A percentile compares a stretch with the other conserved stretches of the same genome.
Conservation (phyloP, 2,329 filamentous ascomycete species). For the Orbilia brochopaga region DNA sequence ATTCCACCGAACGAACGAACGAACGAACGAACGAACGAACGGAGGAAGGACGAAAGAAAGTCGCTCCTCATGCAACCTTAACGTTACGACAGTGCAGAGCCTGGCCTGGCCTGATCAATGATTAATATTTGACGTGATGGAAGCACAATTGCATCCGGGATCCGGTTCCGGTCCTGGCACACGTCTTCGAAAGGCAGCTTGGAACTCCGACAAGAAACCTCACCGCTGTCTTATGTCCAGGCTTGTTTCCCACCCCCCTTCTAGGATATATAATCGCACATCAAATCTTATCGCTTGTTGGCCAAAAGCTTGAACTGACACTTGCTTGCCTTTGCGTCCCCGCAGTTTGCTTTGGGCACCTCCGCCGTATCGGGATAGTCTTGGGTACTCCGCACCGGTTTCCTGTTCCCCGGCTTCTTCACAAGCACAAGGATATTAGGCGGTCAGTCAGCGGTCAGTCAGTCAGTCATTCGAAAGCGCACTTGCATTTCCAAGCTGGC, state of each 20-base stretch:
- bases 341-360: not conserved
- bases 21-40: too few relatives aligned
- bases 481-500: slow-evolving; percentile 2
- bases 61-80: too few relatives aligned
- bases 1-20: too few relatives aligned
- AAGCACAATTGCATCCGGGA: not conserved
- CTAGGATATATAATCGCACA: not conserved
- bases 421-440: not conserved
- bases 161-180: too few relatives aligned
- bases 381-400: slow-evolving; percentile 38
- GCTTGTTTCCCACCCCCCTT: not conserved
- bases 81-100: too few relatives aligned
- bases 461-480: too few relatives aligned
- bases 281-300: not conserved
- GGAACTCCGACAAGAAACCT: not conserved
- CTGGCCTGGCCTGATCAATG: not conserved
- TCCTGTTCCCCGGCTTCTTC: slow-evolving; percentile 29
- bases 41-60: too few relatives aligned
- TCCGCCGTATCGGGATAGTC: not conserved
- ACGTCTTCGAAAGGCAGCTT: not conserved
- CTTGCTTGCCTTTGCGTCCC: not conserved
- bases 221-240: slow-evolving; percentile 1
- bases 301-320: not conserved
- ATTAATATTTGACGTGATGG: not conserved
- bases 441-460: not conserved